Conservation (phyloP, 768 basidiomycete genomes). For the Hygrophorus pudorinus region DNA sequence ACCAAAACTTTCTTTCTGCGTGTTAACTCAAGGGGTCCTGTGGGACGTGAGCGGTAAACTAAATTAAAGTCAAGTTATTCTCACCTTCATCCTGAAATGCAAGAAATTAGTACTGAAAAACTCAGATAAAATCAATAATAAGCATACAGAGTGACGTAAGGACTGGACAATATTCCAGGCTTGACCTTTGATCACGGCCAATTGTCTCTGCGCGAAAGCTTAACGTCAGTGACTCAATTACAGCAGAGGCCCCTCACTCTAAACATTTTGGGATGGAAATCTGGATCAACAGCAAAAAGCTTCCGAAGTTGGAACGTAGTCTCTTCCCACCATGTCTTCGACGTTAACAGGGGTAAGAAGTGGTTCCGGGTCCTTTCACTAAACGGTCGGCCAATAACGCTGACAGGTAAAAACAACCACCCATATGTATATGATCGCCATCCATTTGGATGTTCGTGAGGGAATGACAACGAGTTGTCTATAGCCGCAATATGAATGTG, state of each 20-base stretch:
- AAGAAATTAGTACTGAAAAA: conserved; percentile 4
- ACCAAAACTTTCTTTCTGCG: conserved; percentile 73
- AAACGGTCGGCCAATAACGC: conserved; percentile 77
- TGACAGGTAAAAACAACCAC: conserved; percentile 82
- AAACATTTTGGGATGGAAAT: conserved; percentile 89
- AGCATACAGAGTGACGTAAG: conserved; percentile 62
- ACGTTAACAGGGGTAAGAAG: conserved; percentile 74
- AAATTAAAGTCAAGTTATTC: conserved; percentile 4
- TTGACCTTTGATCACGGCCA: conserved; percentile 89
- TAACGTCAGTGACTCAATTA: conserved; percentile 4
- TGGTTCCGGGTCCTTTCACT: conserved; percentile 73
- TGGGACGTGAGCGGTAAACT: conserved; percentile 7
- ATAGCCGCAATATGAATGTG: conserved; percentile 91
- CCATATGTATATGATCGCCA: conserved; percentile 79
- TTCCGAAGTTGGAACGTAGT: conserved; percentile 70
- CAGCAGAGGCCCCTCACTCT: conserved; percentile 33
- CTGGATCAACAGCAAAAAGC: conserved; percentile 72
- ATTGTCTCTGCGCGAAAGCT: conserved; percentile 46
- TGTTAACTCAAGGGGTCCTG: conserved; percentile 86
- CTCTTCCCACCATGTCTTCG: conserved; percentile 85
- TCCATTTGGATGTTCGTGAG: conserved; percentile 80
- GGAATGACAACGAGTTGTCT: conserved; percentile 88
- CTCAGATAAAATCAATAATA: neutral
- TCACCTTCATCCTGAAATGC: conserved; percentile 61
- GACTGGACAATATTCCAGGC: conserved; percentile 88